These are phyloP conservation scores for Tuber borchii DNA, from an alignment of 495 filamentous ascomycete species.

Conservation along the genomic window DNA sequence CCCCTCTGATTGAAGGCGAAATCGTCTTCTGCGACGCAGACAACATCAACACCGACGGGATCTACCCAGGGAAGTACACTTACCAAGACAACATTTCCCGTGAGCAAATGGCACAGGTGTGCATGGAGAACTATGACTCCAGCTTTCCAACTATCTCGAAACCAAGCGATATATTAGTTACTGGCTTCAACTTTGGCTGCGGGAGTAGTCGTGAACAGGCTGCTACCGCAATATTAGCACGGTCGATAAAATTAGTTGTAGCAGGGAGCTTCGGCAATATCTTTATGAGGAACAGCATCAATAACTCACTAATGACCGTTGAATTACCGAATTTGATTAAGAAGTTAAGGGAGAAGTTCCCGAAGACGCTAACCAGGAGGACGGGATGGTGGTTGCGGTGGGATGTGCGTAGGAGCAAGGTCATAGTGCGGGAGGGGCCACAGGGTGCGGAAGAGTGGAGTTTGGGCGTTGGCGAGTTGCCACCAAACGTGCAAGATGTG, in stretches of 20 bases:
- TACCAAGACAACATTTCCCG: slow-evolving; percentile 76
- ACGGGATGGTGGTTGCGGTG: slow-evolving; percentile 86
- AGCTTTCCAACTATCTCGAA: slow-evolving; percentile 56
- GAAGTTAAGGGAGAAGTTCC: slow-evolving; percentile 62
- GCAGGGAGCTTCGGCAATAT: slow-evolving; percentile 85
- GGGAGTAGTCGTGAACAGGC: slow-evolving; percentile 79
- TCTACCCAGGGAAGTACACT: slow-evolving; percentile 86
- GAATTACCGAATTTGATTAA: slow-evolving; percentile 69
- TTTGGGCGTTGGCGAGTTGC: slow-evolving; percentile 75
- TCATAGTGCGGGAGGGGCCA: slow-evolving; percentile 64
- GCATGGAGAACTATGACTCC: slow-evolving; percentile 88
- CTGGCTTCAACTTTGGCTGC: slow-evolving; percentile 88
- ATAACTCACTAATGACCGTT: slow-evolving; percentile 80
- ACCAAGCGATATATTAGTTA: slow-evolving; percentile 69
- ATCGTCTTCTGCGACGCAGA: slow-evolving; percentile 66
- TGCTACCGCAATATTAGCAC: slow-evolving; percentile 80
- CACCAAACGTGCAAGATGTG: slow-evolving; percentile 85
- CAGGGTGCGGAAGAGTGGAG: slow-evolving; percentile 57
- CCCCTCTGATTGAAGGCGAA: slow-evolving; percentile 57
- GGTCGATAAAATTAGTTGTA: slow-evolving; percentile 75
- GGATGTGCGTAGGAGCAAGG: slow-evolving; percentile 68
- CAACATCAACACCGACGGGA: slow-evolving; percentile 71
- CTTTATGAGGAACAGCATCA: slow-evolving; percentile 81
- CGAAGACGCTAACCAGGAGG: slow-evolving; percentile 63
- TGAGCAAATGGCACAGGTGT: slow-evolving; percentile 77